Conservation (phyloP, 345 rosid species). For the Acer negundo region DNA sequence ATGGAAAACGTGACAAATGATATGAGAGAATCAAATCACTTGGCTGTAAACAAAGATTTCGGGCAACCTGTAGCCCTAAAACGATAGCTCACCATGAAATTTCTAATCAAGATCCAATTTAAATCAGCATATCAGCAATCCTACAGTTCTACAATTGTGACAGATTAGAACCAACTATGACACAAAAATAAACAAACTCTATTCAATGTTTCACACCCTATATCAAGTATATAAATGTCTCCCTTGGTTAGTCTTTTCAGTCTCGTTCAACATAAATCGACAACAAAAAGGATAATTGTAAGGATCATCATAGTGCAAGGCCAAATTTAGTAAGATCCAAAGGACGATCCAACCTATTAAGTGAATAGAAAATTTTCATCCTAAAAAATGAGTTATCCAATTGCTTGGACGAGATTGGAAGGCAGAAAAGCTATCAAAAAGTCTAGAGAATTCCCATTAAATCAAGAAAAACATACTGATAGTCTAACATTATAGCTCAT, state of each 20-base stretch:
- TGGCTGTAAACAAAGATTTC: too few relatives aligned
- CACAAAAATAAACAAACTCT: background rate
- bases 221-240: background rate
- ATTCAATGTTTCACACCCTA: background rate
- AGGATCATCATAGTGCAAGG: background rate
- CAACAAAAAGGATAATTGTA: background rate
- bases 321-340: background rate
- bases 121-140: too few relatives aligned
- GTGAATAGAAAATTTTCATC: background rate
- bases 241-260: background rate
- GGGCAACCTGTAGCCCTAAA: too few relatives aligned
- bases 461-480: background rate
- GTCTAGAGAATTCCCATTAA: background rate
- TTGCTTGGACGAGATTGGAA: background rate
- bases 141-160: too few relatives aligned
- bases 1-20: too few relatives aligned
- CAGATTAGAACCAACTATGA: too few relatives aligned
- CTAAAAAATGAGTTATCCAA: background rate
- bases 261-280: too few relatives aligned
- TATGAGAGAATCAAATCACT: too few relatives aligned
- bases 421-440: background rate
- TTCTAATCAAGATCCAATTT: too few relatives aligned
- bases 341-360: background rate
- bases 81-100: too few relatives aligned
- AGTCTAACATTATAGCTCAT: background rate